phyloP scores from a whole-genome alignment of 1,139 yeast genomes.

The Taiozyma sp. region DNA sequence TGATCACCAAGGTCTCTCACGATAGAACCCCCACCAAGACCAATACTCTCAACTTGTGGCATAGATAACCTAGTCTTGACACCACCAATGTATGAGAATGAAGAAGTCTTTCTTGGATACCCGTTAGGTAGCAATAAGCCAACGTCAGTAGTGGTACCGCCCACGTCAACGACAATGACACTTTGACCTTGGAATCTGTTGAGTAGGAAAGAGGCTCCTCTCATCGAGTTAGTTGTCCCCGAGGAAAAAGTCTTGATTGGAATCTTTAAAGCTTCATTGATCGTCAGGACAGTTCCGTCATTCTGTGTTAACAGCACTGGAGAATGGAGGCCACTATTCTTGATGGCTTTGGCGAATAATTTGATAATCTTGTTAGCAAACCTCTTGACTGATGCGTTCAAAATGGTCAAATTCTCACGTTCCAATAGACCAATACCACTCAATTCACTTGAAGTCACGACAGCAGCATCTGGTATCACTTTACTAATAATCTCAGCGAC shows the following conservation, averaged over 20 bases:
- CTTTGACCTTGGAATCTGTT: slow-evolving; percentile 26
- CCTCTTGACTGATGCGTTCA: slow-evolving; percentile 37
- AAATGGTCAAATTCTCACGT: slow-evolving; percentile 39
- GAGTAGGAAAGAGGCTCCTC: slow-evolving; percentile 39
- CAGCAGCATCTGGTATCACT: slow-evolving; percentile 29
- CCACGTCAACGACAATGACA: slow-evolving; percentile 37
- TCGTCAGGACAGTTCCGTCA: slow-evolving; percentile 38
- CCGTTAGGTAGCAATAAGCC: slow-evolving; percentile 36
- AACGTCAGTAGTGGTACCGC: slow-evolving; percentile 42
- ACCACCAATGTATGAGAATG: slow-evolving; percentile 36
- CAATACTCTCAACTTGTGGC: slow-evolving; percentile 40
- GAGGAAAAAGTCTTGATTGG: slow-evolving; percentile 41
- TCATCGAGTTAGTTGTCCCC: slow-evolving; percentile 43
- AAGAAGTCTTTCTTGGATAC: slow-evolving; percentile 36
- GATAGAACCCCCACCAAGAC: slow-evolving; percentile 42
- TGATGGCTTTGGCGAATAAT: slow-evolving; percentile 32
- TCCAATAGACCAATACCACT: slow-evolving; percentile 38
- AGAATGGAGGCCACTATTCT: slow-evolving; percentile 29
- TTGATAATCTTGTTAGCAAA: slow-evolving; percentile 34
- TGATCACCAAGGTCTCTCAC: slow-evolving; percentile 33
- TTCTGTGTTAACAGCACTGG: slow-evolving; percentile 39
- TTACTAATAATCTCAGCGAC: slow-evolving; percentile 28
- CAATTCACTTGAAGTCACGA: slow-evolving; percentile 34
- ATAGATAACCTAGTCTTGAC: slow-evolving; percentile 38
- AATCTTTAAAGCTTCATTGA: slow-evolving; percentile 30